These are phyloP conservation scores for Sporothrix sp. DNA, from an alignment of 2,329 filamentous ascomycete species.

Conservation along the genomic window DNA sequence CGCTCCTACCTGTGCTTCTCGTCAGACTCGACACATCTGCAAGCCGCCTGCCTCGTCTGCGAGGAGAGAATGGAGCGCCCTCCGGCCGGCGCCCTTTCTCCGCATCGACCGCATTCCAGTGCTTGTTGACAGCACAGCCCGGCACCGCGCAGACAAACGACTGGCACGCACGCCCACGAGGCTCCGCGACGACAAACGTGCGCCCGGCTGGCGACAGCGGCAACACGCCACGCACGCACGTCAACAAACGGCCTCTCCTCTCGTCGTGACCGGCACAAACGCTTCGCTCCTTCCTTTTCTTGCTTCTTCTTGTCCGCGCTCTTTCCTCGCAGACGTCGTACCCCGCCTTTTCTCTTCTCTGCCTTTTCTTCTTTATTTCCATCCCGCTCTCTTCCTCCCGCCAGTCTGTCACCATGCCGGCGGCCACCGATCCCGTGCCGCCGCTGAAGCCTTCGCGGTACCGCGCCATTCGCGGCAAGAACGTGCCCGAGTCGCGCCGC, in stretches of 20 bases:
- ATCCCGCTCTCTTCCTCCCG: background rate
- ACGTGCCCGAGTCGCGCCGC: constrained; percentile 22
- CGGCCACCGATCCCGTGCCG: constrained; percentile 13
- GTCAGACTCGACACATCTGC: background rate
- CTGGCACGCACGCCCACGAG: constrained; percentile 2
- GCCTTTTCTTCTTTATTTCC: background rate
- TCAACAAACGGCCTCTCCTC: background rate
- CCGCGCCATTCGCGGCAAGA: constrained; percentile 25
- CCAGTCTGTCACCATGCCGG: constrained; percentile 14
- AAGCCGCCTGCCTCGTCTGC: background rate
- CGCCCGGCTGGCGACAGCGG: too few species aligned
- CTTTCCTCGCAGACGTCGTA: background rate
- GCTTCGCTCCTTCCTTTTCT: background rate
- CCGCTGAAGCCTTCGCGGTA: constrained; percentile 26
- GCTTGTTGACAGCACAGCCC: background rate
- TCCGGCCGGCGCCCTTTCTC: background rate
- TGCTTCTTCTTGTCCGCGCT: background rate
- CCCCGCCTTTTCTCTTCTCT: background rate
- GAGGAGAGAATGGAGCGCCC: constrained; percentile 2
- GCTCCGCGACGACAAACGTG: background rate
- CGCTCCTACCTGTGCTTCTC: too few species aligned
- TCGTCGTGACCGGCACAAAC: constrained; percentile 6
- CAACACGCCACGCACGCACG: too few species aligned
- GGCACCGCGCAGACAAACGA: background rate
- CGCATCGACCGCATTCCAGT: constrained; percentile 9